Evolutionary conservation across 2,329 filamentous ascomycete species (phyloP), one percentile per base, ranked within the genome.

Genomic region (Chaetomiaceae sp.): DNA sequence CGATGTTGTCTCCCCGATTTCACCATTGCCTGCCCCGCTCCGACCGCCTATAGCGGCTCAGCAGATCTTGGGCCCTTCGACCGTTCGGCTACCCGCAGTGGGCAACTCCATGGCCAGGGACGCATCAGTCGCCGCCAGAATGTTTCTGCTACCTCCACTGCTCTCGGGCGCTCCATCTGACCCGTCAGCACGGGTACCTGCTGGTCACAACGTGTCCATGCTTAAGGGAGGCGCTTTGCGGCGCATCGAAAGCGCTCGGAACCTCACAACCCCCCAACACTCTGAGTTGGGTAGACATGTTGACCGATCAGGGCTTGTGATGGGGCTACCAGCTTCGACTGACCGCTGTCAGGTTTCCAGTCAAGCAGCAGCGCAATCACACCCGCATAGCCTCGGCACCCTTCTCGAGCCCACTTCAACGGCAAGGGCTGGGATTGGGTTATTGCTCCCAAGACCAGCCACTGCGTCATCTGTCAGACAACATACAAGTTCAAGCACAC

Each of bases 401-500:
- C n/a, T n/a, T n/a, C n/a, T n/a, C n/a, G n/a, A 29, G 27, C 10
- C 9, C 4, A 11, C 9, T 29, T 11, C 14, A 14, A 29, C 10
- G 27, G 14, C 10, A 29, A 11, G 27, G 3, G 14, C 10, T 29
- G 27, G 9, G 4, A 29, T 29, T 29, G 4, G 9, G 10, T 14
- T 29, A 14, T 11, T 9, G 27, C 10, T 9, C 27, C 10, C 27
- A 3, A 14, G 14, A 29, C 10, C 27, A 29, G 5, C 14, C 37
- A 11, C 41, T 12, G 14, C 17, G 3, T 40, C 34, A 4, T 50
- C 48, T 0, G 20, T 51, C 7, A 39, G 48, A 14, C 45, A 55
- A 2, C 49, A 47, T 27, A 47, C 49, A 10, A 52, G 51, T 19
- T 58, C 56, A 2, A 57, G 53, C 36, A 49, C 53, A 2, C 26